Evolutionary conservation across 306 rosid species (phyloP).

Genomic region (Inga laurina): DNA sequence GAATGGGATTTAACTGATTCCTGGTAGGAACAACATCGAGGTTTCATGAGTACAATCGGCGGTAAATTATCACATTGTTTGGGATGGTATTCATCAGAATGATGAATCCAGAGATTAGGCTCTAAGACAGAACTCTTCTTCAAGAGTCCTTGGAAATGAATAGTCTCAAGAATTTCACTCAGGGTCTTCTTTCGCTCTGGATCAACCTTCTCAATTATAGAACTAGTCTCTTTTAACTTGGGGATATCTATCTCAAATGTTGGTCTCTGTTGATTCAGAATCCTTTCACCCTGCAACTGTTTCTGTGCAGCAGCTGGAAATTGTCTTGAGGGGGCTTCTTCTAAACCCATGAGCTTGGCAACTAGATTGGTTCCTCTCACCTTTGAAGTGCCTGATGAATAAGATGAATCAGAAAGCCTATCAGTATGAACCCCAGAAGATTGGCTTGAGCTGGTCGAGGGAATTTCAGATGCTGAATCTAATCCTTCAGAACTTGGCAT

Average conservation of each 20-base stretch:
- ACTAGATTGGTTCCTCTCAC: constrained; percentile 61
- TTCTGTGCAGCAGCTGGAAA: constrained; percentile 41
- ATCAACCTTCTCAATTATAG: constrained; percentile 40
- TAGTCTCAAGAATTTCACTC: constrained; percentile 72
- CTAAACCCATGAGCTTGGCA: constrained; percentile 93
- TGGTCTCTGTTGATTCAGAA: constrained; percentile 53
- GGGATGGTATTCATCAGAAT: constrained; percentile 26
- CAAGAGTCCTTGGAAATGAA: constrained; percentile 61
- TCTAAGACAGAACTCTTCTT: constrained; percentile 48
- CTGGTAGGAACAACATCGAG: constrained; percentile 40
- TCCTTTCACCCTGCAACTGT: constrained; percentile 50
- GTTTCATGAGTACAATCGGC: constrained; percentile 83
- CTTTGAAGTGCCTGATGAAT: constrained; percentile 47
- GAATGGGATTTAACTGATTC: constrained; percentile 28
- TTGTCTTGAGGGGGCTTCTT: constrained; percentile 54
- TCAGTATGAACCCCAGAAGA: constrained; percentile 47
- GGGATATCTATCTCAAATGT: constrained; percentile 55
- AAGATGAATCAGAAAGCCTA: constrained; percentile 46
- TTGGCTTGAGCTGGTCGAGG: constrained; percentile 74
- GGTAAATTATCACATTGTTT: constrained; percentile 39
- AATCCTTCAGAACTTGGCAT: constrained; percentile 34
- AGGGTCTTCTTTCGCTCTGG: constrained; percentile 48
- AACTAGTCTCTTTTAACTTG: constrained; percentile 42
- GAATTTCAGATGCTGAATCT: constrained; percentile 53
- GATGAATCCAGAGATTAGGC: constrained; percentile 31